Percentiles rank a stretch among this genome's conserved stretches.
Conservation (phyloP, 805 yeast genomes). For the Candida tallmaniae region DNA sequence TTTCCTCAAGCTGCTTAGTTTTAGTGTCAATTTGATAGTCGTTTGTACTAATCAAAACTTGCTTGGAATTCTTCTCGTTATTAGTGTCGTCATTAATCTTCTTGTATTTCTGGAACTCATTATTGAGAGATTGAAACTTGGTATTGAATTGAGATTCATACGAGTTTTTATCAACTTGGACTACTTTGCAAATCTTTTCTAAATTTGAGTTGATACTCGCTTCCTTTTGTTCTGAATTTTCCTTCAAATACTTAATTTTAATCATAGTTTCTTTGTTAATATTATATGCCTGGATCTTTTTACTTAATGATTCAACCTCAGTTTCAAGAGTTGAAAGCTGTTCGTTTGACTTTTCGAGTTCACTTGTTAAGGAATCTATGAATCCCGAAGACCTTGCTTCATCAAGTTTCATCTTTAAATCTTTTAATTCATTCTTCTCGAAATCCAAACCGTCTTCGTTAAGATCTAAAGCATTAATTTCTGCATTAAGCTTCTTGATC, state of each 20-base stretch:
- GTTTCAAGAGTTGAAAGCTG: slow-evolving; percentile 22
- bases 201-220: slow-evolving; percentile 1
- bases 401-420: slow-evolving; percentile 31
- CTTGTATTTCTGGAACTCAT: slow-evolving; percentile 1
- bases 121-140: neutral
- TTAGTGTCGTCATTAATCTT: neutral
- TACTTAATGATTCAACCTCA: slow-evolving; percentile 7
- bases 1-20: neutral
- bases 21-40: neutral
- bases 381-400: slow-evolving; percentile 6
- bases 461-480: slow-evolving; percentile 33
- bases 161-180: slow-evolving; percentile 1
- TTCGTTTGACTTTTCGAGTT: slow-evolving; percentile 9
- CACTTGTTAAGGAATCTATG: slow-evolving; percentile 3
- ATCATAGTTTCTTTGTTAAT: slow-evolving; percentile 9
- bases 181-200: slow-evolving; percentile 1
- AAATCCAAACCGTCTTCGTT: slow-evolving; percentile 37
- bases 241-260: slow-evolving; percentile 13
- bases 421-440: slow-evolving; percentile 40
- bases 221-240: slow-evolving; percentile 8
- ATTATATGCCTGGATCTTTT: slow-evolving; percentile 8
- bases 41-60: slow-evolving; percentile 4
- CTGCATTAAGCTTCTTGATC: slow-evolving; percentile 5
- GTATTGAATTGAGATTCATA: slow-evolving; percentile 3
- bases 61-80: slow-evolving; percentile 2